A percentile compares a stretch with the other conserved stretches of the same genome.
These are phyloP conservation scores for Saccharomycopsis sp. DNA, from an alignment of 805 yeast species.

Conservation along the genomic window DNA sequence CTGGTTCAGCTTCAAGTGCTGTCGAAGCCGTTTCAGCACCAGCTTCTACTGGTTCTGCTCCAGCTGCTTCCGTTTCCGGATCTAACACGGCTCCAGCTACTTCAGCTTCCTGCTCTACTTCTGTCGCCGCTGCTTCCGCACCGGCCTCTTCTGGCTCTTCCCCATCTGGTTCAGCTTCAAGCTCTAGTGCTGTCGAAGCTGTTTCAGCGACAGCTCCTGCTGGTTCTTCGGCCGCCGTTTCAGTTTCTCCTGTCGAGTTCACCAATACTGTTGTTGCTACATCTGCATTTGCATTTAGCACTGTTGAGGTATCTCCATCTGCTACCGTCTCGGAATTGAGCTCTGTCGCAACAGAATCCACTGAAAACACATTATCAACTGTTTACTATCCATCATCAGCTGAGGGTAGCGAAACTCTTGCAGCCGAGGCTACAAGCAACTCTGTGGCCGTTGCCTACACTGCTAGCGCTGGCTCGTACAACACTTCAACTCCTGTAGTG, in stretches of 20 bases:
- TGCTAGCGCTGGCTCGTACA: neutral
- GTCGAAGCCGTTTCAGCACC: neutral
- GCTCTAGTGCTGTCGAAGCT: no score
- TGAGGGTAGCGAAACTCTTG: slow-evolving; percentile 1
- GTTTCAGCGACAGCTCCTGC: slow-evolving; percentile 4
- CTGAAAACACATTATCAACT: slow-evolving; percentile 23
- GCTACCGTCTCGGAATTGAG: slow-evolving; percentile 20
- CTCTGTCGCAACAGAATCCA: no score
- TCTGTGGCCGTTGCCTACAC: slow-evolving; percentile 25
- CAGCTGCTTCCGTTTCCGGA: no score
- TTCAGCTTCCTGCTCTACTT: no score
- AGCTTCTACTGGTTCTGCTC: slow-evolving; percentile 1
- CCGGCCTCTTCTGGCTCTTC: slow-evolving; percentile 11
- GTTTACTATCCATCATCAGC: slow-evolving; percentile 12
- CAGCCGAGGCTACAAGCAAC: slow-evolving; percentile 22
- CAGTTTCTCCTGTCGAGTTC: slow-evolving; percentile 6
- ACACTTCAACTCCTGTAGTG: neutral
- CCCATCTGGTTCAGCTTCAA: neutral
- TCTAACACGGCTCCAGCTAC: no score
- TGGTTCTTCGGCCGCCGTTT: slow-evolving; percentile 18
- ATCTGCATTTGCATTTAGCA: slow-evolving; percentile 20
- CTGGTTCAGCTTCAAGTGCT: slow-evolving; percentile 6
- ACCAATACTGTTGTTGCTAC: slow-evolving; percentile 12
- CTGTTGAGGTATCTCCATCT: no score
- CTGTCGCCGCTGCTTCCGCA: no score